Base-by-base conservation (phyloP, 441 rosid genomes). In the Populus hybrid region DNA sequence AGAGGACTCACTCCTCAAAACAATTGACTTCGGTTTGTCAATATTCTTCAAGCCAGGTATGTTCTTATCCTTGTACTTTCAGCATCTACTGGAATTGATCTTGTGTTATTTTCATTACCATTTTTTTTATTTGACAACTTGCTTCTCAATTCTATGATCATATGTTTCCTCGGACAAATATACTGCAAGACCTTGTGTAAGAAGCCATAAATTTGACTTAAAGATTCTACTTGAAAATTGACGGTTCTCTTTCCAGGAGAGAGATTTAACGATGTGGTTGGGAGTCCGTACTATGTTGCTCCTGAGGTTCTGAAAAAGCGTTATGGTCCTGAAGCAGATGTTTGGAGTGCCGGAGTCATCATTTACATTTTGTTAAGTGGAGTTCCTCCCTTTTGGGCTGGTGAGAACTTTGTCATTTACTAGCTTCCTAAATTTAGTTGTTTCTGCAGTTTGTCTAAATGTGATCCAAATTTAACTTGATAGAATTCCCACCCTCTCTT, bases 201-300 rank as follows among this genome's bases (percentile, higher is more conserved):
- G 32, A 30, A 30, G 32, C 32, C 32, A 30, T 30, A 30, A 30
- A 30, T 30, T 30, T 30, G 32, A 3, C 32, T 30, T 28, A 1
- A 69, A 2, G 50, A 28, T 16, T 72, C 71, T 72, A 50, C 16
- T 63, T 26, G 57, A 42, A 24, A 40, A 18, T 10, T 65, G 46
- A 12, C 61, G 9, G 67, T 69, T 77, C 67, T 69, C 40, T 61
- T 73, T 80, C 54, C 83, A 95, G 99, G 96, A 63, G 98, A 93
- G 85, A 87, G 75, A 74, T 95, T 93, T 81, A 82, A 63, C 32
- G 99, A 93, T 80, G 99, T 95, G 74, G 99, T 95, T 71, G 99
- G 99, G 40, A 95, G 99, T 83, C 99, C 99, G 11, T 95, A 95
- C 72, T 95, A 95, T 76, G 98, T 95, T 67, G 99, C 99, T 50